Evolutionary conservation across 2,329 filamentous ascomycete species (phyloP), one percentile per base, ranked within the genome.

Genomic region (Ceratocystis huliohia): DNA sequence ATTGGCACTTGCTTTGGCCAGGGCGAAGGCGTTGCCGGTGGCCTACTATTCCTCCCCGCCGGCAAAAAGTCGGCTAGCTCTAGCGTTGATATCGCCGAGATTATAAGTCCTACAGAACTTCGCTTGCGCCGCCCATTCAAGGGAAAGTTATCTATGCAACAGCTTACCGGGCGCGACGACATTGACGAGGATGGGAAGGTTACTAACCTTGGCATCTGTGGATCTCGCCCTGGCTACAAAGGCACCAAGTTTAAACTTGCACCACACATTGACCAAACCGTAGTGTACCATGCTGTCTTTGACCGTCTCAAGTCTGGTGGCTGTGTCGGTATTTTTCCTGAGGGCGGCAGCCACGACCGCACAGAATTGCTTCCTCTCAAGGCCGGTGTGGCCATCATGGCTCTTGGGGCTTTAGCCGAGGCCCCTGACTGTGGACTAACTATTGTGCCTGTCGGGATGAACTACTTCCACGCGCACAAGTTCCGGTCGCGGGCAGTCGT

Each of bases 401-500:
- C 93, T 13, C 82, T 99, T 45, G 93, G 93, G 48, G 88, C 94
- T 0, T 80, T 97, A 64, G 91, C 89, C 4, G 87, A 91, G 66
- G 85, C 92, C 69, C 92, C 92, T 2, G 82, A 93, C 70, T 96
- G 90, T 73, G 91, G 89, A 37, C 80, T 99, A 69, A 95, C 92
- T 76, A 96, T 99, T 71, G 90, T 99, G 28, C 94, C 94, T 2
- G 92, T 94, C 64, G 93, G 93, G 72, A 96, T 99, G 93, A 99
- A 99, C 76, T 99, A 99, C 77, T 99, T 99, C 78, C 93, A 97
- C 76, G 89, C 93, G 0, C 93, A 99, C 81, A 99, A 97, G 75
- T 99, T 99, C 77, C 88, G 93, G 59, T 97, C 93, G 69, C 85
- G 94, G 74, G 94, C 93, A 45, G 93, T 99, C 3, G 87, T 97